Evolutionary conservation across 768 basidiomycete species (phyloP), one percentile per base, ranked within the genome.

Genomic region (Crepidotus variabilis): DNA sequence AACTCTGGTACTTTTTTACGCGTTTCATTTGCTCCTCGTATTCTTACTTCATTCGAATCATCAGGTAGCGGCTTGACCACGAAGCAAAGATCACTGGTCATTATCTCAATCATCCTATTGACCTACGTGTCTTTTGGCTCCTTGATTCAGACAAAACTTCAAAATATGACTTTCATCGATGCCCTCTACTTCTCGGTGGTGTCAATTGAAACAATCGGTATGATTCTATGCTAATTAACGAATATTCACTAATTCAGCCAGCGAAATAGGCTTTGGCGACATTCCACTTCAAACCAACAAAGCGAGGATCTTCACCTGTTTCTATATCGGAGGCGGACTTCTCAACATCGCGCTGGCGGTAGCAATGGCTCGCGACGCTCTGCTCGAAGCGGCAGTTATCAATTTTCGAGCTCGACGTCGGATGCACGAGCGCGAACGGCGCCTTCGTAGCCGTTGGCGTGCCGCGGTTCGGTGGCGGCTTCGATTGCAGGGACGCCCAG

Each of bases 111-210:
- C 61, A 65, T 86, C 14, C 72, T 94, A 1, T 75, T 94, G 21
- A 75, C 75, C 56, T 93, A 91, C 66, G 75, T 93, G 57, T 88
- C 86, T 0, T 63, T 94, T 9, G 92, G 92, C 4, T 81, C 86
- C 0, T 74, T 90, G 13, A 69, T 83, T 50, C 79, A 83, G 64
- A 72, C 81, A 0, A 68, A 82, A 56, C 69, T 85, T 22, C 68
- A 86, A 46, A 53, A 77, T 2, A 76, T 89, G 32, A 68, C 75
- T 18, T 94, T 89, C 67, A 78, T 92, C 61, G 75, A 90, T 64
- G 85, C 84, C 0, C 74, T 93, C n/a, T 92, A 91, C 65, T 92
- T 91, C 63, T 82, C 85, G 7, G 77, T 90, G 36, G 82, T 83
- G 16, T 79, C 87, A 3, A 86, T 92, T 57, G 87, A 91, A 67